Base-by-base conservation (phyloP, 129 eudicot species). In the Arctium lappa region DNA sequence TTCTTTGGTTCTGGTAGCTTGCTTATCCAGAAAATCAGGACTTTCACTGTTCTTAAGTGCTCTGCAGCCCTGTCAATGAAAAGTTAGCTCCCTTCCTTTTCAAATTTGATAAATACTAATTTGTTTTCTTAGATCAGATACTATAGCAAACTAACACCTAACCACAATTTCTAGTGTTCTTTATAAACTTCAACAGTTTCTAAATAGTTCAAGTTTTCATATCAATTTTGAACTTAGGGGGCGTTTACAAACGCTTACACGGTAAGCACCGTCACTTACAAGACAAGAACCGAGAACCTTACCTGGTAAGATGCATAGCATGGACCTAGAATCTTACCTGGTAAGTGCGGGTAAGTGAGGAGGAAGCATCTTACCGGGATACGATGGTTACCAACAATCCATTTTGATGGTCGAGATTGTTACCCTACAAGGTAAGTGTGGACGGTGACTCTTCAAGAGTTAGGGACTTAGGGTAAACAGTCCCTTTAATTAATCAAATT, bases 21-120 rank as follows among this genome's bases (percentile, higher is more conserved):
- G 63, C 62, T 40, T 63, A 40, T 53, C 38, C 18, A 33, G 27
- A 53, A 46, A 22, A 42, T 18, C n/a, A 27, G 18, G 66, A 74
- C 1, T 15, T 48, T 76, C 69, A 53, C 15, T 48, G 18, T 32
- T 53, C 37, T 22, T 69, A 18, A 32, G 46, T 29, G 62, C 56
- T 33, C 13, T 73, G 13, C 27, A 36, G 39, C 69, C 84, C 84
- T 81, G 84, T 34, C 10, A 72, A 46, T 46, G 32, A 8, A 22
- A 63, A 27, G 70, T 34, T 32, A 12, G 37, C 5, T 39, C 75
- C 16, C 10, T 72, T 12, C 48, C 22, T 72, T 72, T 34, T 63
- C 30, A 63, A 63, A 18, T n/a, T 22, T 27, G 65, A 63, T 50
- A 11, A 50, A 50, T 63, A 22, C 70, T 56, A 63, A 63, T 27